These are phyloP conservation scores for Chaetomium sp. DNA, from an alignment of 2,329 filamentous ascomycete genomes.

Conservation along the genomic window DNA sequence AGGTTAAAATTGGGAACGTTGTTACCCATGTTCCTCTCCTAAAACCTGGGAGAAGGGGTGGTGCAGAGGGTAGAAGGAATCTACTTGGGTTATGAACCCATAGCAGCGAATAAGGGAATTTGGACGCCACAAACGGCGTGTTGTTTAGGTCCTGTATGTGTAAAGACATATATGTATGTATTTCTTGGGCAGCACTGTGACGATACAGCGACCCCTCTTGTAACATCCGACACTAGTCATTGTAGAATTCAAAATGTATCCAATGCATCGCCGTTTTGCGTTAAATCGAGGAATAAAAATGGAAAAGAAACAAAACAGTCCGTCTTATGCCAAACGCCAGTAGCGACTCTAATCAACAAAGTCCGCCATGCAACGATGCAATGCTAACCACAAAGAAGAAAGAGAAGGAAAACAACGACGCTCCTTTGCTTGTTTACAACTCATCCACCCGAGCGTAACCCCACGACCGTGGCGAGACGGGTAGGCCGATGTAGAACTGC, in stretches of 20 bases:
- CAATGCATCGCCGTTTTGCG: too few species aligned
- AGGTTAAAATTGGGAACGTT: slow-evolving; percentile 68
- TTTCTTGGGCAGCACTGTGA: not conserved
- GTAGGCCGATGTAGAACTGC: slow-evolving; percentile 48
- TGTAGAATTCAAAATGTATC: not conserved
- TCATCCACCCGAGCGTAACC: slow-evolving; percentile 42
- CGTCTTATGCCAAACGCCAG: too few species aligned
- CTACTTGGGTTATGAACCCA: slow-evolving; percentile 10
- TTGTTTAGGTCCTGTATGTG: not conserved
- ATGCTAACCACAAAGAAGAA: slow-evolving; percentile 4
- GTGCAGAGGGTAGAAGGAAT: not conserved
- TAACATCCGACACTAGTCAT: not conserved
- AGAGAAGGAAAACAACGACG: not conserved
- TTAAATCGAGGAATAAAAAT: too few species aligned
- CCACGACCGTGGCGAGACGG: slow-evolving; percentile 44
- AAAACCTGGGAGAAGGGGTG: slow-evolving; percentile 1
- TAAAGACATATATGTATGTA: not conserved
- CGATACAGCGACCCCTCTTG: too few species aligned
- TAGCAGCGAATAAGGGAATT: not conserved
- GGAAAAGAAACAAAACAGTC: too few species aligned
- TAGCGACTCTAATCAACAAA: too few species aligned
- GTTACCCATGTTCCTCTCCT: slow-evolving; percentile 33
- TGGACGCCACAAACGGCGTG: not conserved
- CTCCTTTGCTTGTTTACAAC: slow-evolving; percentile 30
- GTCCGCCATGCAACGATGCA: not conserved